A percentile compares a stretch with the other conserved stretches of the same genome.
Evolutionary conservation across 2,329 filamentous ascomycete genomes (phyloP).

Genomic region (Plectosphaerella sp.): DNA sequence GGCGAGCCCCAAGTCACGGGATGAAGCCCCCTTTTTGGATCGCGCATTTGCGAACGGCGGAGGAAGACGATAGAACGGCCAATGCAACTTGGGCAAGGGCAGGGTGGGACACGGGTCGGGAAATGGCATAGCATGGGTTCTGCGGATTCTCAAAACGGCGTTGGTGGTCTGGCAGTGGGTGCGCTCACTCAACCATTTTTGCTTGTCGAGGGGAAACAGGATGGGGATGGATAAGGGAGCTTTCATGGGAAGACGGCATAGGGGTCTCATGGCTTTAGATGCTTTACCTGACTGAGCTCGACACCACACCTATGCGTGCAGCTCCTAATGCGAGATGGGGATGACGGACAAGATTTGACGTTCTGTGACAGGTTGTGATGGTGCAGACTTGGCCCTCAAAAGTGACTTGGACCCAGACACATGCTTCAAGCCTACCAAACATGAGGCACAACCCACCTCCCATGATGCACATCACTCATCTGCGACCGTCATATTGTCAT

Average conservation of each 20-base stretch:
- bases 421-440: no score
- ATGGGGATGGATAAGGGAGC: neutral
- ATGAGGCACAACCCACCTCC: no score
- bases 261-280: no score
- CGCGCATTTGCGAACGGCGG: neutral
- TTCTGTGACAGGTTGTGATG: no score
- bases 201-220: neutral
- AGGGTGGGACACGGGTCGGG: neutral
- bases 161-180: neutral
- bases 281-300: no score
- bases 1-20: neutral
- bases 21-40: neutral
- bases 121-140: neutral
- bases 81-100: neutral
- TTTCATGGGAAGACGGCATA: no score
- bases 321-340: conserved; percentile 2
- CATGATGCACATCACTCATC: no score
- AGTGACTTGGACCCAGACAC: no score
- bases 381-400: no score
- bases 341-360: neutral
- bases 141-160: neutral
- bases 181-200: neutral
- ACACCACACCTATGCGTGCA: neutral
- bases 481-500: no score
- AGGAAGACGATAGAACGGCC: neutral